Percentiles rank a stretch among this genome's conserved stretches.
Conservation (phyloP, 129 eudicot genomes). For the Rutidosis leptorrhynchoides region DNA sequence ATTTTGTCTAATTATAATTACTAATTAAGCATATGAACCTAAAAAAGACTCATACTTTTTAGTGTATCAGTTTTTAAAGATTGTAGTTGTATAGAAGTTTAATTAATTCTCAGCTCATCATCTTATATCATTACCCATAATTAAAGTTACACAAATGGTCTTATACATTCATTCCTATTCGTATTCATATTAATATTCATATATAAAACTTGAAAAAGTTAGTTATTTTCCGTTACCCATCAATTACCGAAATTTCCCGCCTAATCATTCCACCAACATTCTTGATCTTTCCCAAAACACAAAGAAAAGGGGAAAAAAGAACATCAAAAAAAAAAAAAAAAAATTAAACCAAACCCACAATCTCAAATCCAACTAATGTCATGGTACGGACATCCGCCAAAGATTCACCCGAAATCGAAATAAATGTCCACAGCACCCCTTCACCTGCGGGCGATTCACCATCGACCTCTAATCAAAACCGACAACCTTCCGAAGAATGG, state of each 20-base stretch:
- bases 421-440: conserved; percentile 31
- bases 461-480: neutral
- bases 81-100: too few species aligned
- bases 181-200: too few species aligned
- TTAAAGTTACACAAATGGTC: too few species aligned
- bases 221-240: too few species aligned
- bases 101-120: too few species aligned
- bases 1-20: too few species aligned
- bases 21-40: too few species aligned
- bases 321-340: neutral
- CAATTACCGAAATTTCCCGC: conserved; percentile 12
- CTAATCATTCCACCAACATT: conserved; percentile 18
- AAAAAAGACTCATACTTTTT: too few species aligned
- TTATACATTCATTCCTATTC: too few species aligned
- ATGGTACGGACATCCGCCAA: conserved; percentile 31
- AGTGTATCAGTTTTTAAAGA: too few species aligned
- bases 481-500: conserved; percentile 43
- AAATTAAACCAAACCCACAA: conserved; percentile 13
- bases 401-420: conserved; percentile 32
- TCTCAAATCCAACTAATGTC: conserved; percentile 7
- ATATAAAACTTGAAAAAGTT: too few species aligned
- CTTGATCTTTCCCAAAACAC: conserved; percentile 7
- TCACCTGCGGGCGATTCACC: conserved; percentile 1
- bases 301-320: neutral
- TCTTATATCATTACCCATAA: too few species aligned